These are phyloP conservation scores for Protomyces inouyei DNA, from an alignment of 1,139 yeast species.

Conservation along the genomic window DNA sequence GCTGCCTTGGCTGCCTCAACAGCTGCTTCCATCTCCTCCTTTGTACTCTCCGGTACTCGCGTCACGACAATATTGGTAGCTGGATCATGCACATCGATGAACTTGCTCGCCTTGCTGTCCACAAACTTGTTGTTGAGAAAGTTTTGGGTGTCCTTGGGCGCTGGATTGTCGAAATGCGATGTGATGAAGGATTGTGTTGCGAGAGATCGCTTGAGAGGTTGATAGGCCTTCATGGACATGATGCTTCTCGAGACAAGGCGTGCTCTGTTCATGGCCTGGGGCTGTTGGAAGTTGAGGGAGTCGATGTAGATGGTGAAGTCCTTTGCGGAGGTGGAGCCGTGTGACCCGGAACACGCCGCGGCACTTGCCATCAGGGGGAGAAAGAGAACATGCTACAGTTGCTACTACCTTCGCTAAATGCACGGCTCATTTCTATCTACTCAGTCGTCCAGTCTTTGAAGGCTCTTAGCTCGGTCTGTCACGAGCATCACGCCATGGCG, in stretches of 20 bases:
- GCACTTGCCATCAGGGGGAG: too few species aligned
- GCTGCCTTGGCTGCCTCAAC: conserved; percentile 62
- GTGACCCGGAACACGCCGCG: too few species aligned
- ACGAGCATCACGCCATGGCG: too few species aligned
- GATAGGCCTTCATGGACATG: not conserved
- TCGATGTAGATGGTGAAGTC: not conserved
- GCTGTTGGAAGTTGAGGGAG: not conserved
- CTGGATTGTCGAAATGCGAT: not conserved
- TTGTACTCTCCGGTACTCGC: conserved; percentile 68
- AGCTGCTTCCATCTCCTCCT: conserved; percentile 61
- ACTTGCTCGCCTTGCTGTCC: conserved; percentile 45
- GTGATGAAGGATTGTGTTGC: not conserved
- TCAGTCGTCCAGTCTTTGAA: too few species aligned
- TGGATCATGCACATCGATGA: conserved; percentile 74
- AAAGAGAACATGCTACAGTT: too few species aligned
- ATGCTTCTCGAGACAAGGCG: not conserved
- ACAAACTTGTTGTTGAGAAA: conserved; percentile 19
- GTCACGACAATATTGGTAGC: conserved; percentile 63
- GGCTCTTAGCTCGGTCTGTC: too few species aligned
- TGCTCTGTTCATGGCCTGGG: not conserved
- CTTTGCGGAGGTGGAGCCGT: too few species aligned
- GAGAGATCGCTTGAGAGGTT: not conserved
- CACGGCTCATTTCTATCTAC: too few species aligned
- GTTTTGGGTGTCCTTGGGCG: conserved; percentile 16
- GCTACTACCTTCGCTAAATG: too few species aligned